Percentiles rank a stretch among this genome's conserved stretches.
Conservation (phyloP, 495 filamentous ascomycete species). For the Podospora bellae-mahoneyi region DNA sequence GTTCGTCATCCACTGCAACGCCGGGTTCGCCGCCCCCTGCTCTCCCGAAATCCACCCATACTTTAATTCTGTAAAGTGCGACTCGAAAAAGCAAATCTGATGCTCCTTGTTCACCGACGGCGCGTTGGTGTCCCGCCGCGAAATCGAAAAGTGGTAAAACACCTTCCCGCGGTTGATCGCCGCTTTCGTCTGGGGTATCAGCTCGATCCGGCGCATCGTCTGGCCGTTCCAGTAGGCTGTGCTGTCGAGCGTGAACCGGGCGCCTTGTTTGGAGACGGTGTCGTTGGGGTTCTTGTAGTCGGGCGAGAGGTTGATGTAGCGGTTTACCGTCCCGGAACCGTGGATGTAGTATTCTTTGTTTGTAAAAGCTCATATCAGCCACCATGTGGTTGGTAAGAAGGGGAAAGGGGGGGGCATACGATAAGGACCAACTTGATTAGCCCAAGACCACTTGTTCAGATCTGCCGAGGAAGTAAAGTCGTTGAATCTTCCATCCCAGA, state of each 20-base stretch:
- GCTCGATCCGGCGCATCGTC: slow-evolving; percentile 54
- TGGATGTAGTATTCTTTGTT: slow-evolving; percentile 64
- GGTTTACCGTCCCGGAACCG: slow-evolving; percentile 49
- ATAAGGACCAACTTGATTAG: slow-evolving; percentile 62
- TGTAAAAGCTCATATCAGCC: no score
- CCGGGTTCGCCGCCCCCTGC: slow-evolving; percentile 48
- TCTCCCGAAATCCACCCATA: slow-evolving; percentile 64
- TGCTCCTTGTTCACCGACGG: slow-evolving; percentile 62
- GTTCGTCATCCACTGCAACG: slow-evolving; percentile 47
- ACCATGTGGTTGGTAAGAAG: not conserved
- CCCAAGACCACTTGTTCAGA: slow-evolving; percentile 61
- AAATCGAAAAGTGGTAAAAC: slow-evolving; percentile 69
- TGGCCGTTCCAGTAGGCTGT: slow-evolving; percentile 60
- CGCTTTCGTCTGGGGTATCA: slow-evolving; percentile 66
- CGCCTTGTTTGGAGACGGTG: slow-evolving; percentile 56
- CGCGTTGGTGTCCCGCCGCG: slow-evolving; percentile 54
- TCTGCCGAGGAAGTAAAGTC: slow-evolving; percentile 48
- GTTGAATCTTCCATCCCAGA: slow-evolving; percentile 64
- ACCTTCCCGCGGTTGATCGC: slow-evolving; percentile 60
- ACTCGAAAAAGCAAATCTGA: slow-evolving; percentile 73
- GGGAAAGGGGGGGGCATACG: slow-evolving; percentile 17
- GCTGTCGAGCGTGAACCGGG: slow-evolving; percentile 64
- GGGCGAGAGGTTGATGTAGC: slow-evolving; percentile 56
- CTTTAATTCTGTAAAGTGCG: slow-evolving; percentile 74
- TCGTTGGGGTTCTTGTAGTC: slow-evolving; percentile 67